Evolutionary conservation across 768 basidiomycete species (phyloP).

Genomic region (Pulveroboletus sp.): DNA sequence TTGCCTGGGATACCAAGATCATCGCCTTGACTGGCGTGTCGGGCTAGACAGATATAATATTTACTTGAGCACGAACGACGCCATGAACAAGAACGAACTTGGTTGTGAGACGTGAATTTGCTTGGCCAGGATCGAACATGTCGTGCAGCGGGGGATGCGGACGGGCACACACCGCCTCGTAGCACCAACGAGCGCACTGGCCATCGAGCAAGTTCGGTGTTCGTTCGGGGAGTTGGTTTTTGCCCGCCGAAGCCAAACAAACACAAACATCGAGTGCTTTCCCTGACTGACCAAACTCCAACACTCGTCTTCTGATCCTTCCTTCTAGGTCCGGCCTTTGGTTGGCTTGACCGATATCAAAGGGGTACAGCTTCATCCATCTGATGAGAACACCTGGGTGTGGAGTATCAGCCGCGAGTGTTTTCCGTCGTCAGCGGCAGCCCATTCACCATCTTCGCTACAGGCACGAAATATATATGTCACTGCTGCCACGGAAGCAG

Average conservation of each 20-base stretch:
- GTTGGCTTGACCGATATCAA: too few species aligned
- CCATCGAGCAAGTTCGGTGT: slow-evolving; percentile 9
- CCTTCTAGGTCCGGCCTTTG: too few species aligned
- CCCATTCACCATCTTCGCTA: too few species aligned
- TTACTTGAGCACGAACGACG: neutral
- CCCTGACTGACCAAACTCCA: too few species aligned
- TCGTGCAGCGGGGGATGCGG: neutral
- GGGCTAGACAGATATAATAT: slow-evolving; percentile 9
- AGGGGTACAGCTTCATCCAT: too few species aligned
- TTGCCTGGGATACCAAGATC: slow-evolving; percentile 11
- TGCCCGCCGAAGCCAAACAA: slow-evolving; percentile 3
- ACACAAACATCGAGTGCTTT: slow-evolving; percentile 14
- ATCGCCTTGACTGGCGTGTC: slow-evolving; percentile 5
- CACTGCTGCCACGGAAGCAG: neutral
- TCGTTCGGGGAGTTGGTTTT: neutral
- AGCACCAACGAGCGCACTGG: slow-evolving; percentile 8
- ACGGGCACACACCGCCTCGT: slow-evolving; percentile 9
- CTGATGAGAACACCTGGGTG: too few species aligned
- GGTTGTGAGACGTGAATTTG: slow-evolving; percentile 19
- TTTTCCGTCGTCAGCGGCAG: too few species aligned
- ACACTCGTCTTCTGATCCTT: too few species aligned
- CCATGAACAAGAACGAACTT: slow-evolving; percentile 16
- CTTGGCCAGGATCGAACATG: slow-evolving; percentile 4
- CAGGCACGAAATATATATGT: too few species aligned
- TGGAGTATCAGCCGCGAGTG: too few species aligned